A percentile compares a stretch with the other conserved stretches of the same genome.
These are phyloP conservation scores for Quercus ilex DNA, from an alignment of 306 rosid genomes.

Conservation along the genomic window DNA sequence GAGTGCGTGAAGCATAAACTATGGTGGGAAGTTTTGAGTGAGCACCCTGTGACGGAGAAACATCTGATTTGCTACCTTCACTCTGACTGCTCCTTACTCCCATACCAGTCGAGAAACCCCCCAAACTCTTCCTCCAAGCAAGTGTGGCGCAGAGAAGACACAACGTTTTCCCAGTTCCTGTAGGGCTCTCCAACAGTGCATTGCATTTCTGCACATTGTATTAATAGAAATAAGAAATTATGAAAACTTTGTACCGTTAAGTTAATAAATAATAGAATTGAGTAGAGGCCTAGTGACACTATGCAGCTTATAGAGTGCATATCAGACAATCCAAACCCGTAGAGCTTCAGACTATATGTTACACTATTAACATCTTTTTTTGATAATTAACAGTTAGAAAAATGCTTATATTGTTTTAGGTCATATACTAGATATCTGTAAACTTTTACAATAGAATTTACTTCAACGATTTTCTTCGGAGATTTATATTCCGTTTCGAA, in stretches of 20 bases:
- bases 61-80: constrained; percentile 28
- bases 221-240: not conserved
- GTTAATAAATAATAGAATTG: not conserved
- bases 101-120: constrained; percentile 64
- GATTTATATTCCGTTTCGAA: not conserved
- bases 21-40: constrained; percentile 51
- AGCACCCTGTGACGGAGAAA: constrained; percentile 38
- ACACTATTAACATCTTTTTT: not conserved
- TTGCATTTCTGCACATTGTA: constrained; percentile 50
- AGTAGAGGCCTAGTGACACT: not conserved
- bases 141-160: constrained; percentile 94
- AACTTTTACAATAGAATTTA: not conserved
- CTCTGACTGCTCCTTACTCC: constrained; percentile 34
- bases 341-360: not conserved
- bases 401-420: not conserved
- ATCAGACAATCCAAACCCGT: not conserved
- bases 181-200: constrained; percentile 96
- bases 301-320: not conserved
- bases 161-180: constrained; percentile 94
- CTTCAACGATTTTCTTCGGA: not conserved
- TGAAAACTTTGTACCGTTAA: not conserved
- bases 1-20: constrained; percentile 85
- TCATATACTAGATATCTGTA: not conserved
- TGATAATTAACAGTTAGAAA: not conserved
- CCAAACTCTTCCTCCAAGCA: constrained; percentile 94